Base-by-base conservation (phyloP, 164 flowering plant genomes). In the Taxillus chinensis region DNA sequence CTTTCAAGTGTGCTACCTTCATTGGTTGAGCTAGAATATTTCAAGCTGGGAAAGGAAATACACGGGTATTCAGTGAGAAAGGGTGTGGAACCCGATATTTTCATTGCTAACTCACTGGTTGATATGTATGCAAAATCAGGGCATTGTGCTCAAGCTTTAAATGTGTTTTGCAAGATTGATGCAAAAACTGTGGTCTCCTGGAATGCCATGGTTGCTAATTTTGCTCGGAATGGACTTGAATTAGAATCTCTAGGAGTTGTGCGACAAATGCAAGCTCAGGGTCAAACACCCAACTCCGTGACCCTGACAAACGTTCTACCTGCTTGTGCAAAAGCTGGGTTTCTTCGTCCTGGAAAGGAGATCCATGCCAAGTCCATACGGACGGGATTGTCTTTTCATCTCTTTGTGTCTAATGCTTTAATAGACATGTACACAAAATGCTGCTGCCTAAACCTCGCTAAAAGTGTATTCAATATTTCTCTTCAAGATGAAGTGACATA, bases 121-220 rank as follows among this genome's bases (percentile, higher is more conserved):
- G 58, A 55, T 15, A 17, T 55, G 40, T 55, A 55, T 55, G 58
- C 10, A 5, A 55, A 55, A 11, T 55, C 37, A 8, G 38, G 58
- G 38, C 38, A 55, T 17, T 8, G 12, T 38, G 8, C 13, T 55
- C 27, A 38, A 4, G 58, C 58, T 38, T 55, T 9, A 17, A 55
- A 17, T 7, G 40, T 55, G 13, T 55, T 55, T 55, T 8, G 12
- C 58, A 55, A n/a, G 10, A 15, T 55, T 8, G 13, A 38, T 15
- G 58, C 10, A 11, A 55, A 11, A 16, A 55, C 8, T 2, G 12
- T 55, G 5, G 58, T 55, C 37, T 55, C 58, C 40, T 55, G 58
- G 58, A 55, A 55, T 55, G 58, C 58, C 58, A 55, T 55, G 38
- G 13, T 55, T 16, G 58, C 58, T 17, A 38, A 38, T 55, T 55